A percentile compares a stretch with the other conserved stretches of the same genome.
Evolutionary conservation across 768 basidiomycete genomes (phyloP).

Genomic region (Boletus sp.): DNA sequence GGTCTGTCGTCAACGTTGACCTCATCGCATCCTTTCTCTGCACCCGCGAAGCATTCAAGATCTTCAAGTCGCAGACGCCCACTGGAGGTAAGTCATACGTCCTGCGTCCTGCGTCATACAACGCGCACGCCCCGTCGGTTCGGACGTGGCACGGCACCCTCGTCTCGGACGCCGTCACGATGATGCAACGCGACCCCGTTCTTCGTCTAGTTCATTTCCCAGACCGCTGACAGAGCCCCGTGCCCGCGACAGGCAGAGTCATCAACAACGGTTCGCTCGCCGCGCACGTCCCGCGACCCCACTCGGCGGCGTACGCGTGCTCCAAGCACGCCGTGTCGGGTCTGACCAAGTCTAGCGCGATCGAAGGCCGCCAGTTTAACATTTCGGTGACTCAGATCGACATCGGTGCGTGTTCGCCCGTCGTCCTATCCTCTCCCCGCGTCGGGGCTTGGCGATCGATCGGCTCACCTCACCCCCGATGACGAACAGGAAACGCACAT

Average conservation of each 20-base stretch:
- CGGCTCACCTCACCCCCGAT: neutral
- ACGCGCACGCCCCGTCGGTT: too few species aligned
- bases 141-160: too few species aligned
- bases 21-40: slow-evolving; percentile 73
- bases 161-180: too few species aligned
- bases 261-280: slow-evolving; percentile 87
- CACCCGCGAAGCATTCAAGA: slow-evolving; percentile 67
- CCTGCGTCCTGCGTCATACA: too few species aligned
- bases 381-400: slow-evolving; percentile 84
- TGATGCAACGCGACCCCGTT: too few species aligned
- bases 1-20: slow-evolving; percentile 68
- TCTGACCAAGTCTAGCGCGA: slow-evolving; percentile 69
- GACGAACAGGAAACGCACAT: slow-evolving; percentile 59
- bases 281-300: slow-evolving; percentile 67
- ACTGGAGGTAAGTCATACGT: slow-evolving; percentile 52
- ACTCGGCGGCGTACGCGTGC: slow-evolving; percentile 62
- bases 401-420: slow-evolving; percentile 50
- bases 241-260: slow-evolving; percentile 53
- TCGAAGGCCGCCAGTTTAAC: slow-evolving; percentile 71
- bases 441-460: too few species aligned
- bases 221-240: neutral
- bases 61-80: slow-evolving; percentile 73
- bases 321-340: slow-evolving; percentile 82
- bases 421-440: neutral
- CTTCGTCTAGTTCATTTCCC: too few species aligned